Percentiles rank a stretch among this genome's conserved stretches.
Evolutionary conservation across 805 yeast species (phyloP).

Genomic region (Candida loeiensis): DNA sequence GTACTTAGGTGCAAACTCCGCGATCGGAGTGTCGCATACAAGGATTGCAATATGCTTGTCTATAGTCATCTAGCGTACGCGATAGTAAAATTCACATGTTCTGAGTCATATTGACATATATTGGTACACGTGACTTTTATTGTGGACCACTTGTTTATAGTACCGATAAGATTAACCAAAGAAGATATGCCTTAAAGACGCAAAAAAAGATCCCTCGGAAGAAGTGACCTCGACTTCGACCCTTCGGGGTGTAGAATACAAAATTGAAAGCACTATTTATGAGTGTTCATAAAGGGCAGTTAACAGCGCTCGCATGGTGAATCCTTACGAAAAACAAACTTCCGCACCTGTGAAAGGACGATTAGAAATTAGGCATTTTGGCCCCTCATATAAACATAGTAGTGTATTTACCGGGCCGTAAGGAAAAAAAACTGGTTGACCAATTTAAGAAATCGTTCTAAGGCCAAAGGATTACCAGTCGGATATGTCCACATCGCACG

Average conservation of each 20-base stretch:
- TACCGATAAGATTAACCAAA: too few relatives aligned
- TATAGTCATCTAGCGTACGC: constrained; percentile 10
- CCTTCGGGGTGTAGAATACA: too few relatives aligned
- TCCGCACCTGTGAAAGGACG: too few relatives aligned
- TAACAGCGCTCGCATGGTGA: too few relatives aligned
- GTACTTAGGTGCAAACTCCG: constrained; percentile 24
- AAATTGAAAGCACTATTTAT: too few relatives aligned
- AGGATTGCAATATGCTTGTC: constrained; percentile 35
- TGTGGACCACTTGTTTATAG: too few relatives aligned
- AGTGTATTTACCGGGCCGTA: background rate
- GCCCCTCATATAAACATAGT: background rate
- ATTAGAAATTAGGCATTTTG: too few relatives aligned
- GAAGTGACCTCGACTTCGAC: too few relatives aligned
- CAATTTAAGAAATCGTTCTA: background rate
- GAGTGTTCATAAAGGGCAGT: too few relatives aligned
- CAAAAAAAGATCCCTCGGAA: too few relatives aligned
- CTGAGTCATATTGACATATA: background rate
- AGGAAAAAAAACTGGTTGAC: background rate
- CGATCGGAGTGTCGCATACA: constrained; percentile 38
- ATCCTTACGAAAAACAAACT: too few relatives aligned
- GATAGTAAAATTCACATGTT: background rate
- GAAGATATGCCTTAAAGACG: too few relatives aligned
- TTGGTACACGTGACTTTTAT: background rate
- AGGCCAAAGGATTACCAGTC: constrained; percentile 1
- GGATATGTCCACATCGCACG: constrained; percentile 3